Evolutionary conservation across 2,329 filamentous ascomycete genomes (phyloP).

Genomic region (Colletotrichum nymphaeae): DNA sequence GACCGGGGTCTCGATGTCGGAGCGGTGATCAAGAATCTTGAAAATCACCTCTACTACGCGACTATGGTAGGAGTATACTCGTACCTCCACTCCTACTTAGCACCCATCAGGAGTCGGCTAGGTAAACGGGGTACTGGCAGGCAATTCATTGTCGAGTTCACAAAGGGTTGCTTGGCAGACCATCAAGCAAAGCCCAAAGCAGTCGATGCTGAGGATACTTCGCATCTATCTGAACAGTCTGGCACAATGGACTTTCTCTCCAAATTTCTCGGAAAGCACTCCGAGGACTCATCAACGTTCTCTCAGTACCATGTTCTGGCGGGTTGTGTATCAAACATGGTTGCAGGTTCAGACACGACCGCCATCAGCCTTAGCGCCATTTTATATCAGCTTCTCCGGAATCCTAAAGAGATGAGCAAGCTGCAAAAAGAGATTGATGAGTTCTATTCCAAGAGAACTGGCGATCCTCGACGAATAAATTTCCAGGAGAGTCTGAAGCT

Average conservation of each 20-base stretch:
- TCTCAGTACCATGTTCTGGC: conserved; percentile 42
- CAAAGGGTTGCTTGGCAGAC: no score
- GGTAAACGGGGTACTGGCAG: no score
- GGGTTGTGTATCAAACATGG: conserved; percentile 38
- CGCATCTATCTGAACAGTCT: no score
- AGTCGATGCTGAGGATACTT: no score
- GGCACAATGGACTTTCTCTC: no score
- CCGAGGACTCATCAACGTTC: conserved; percentile 52
- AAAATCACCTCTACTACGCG: conserved; percentile 53
- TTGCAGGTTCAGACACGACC: conserved; percentile 50
- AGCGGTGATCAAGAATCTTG: conserved; percentile 22
- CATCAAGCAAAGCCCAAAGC: no score
- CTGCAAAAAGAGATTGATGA: conserved; percentile 52
- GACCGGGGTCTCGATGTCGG: conserved; percentile 57
- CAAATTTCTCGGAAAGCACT: conserved; percentile 46
- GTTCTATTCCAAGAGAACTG: conserved; percentile 27
- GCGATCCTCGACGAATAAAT: conserved; percentile 25
- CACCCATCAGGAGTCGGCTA: no score
- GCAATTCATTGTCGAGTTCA: no score
- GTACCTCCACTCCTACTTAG: not conserved
- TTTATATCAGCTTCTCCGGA: conserved; percentile 41
- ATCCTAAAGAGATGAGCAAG: conserved; percentile 37
- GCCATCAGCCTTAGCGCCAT: conserved; percentile 45
- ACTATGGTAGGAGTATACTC: conserved; percentile 43
- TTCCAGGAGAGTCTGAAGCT: conserved; percentile 45